These are phyloP conservation scores for Cercospora zeae-maydis DNA, from an alignment of 2,329 filamentous ascomycete species.

Conservation along the genomic window DNA sequence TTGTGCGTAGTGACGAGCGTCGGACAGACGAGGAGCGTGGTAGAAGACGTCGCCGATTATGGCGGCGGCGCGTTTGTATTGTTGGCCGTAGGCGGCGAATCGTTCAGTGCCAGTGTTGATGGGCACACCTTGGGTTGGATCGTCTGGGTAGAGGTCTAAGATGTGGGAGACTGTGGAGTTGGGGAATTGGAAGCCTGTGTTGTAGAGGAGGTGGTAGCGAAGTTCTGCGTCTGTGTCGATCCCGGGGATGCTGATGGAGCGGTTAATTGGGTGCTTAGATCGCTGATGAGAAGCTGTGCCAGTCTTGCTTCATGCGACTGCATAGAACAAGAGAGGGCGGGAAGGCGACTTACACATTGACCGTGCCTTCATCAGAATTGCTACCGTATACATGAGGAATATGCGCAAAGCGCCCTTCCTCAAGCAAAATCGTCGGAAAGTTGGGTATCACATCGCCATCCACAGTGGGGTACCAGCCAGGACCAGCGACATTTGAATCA, in stretches of 20 bases:
- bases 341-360: slow-evolving; percentile 43
- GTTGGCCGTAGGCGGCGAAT: slow-evolving; percentile 37
- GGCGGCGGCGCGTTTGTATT: slow-evolving; percentile 55
- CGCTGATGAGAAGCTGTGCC: background rate
- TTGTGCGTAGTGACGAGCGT: slow-evolving; percentile 51
- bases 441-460: slow-evolving; percentile 57
- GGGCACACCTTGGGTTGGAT: slow-evolving; percentile 50
- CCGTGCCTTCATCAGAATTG: slow-evolving; percentile 63
- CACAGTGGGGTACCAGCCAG: slow-evolving; percentile 44
- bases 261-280: background rate
- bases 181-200: slow-evolving; percentile 23
- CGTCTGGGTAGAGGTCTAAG: slow-evolving; percentile 47
- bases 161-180: slow-evolving; percentile 23
- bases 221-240: slow-evolving; percentile 41
- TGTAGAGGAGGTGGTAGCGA: slow-evolving; percentile 17
- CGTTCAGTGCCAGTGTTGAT: slow-evolving; percentile 39
- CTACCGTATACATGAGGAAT: slow-evolving; percentile 59
- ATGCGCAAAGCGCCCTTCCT: slow-evolving; percentile 58
- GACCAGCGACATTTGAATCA: slow-evolving; percentile 26
- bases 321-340: background rate
- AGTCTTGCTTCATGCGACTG: background rate
- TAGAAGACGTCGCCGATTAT: slow-evolving; percentile 55
- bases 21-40: slow-evolving; percentile 54
- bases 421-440: slow-evolving; percentile 53
- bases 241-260: slow-evolving; percentile 43